A percentile compares a stretch with the other conserved stretches of the same genome.
These are phyloP conservation scores for Cyclostephanos invisitatus DNA, from an alignment of 108 stramenopile species.

Conservation along the genomic window DNA sequence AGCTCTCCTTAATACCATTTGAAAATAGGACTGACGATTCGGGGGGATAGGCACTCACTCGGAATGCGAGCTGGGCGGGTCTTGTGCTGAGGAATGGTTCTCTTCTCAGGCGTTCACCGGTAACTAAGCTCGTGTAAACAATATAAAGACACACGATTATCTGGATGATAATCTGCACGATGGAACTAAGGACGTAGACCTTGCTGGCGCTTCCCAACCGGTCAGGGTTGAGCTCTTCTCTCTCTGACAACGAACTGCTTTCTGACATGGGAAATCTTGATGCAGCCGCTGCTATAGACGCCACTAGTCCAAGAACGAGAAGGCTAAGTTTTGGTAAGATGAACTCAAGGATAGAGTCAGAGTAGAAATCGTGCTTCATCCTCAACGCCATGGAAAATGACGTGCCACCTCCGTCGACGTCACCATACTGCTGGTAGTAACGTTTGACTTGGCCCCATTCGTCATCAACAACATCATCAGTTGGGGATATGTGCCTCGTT, in stretches of 20 bases:
- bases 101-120: conserved; percentile 56
- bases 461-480: conserved; percentile 34
- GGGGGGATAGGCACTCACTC: conserved; percentile 48
- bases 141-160: conserved; percentile 62
- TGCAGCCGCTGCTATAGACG: conserved; percentile 48
- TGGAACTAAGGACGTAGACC: conserved; percentile 58
- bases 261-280: conserved; percentile 54
- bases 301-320: conserved; percentile 49
- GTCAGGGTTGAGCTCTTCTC: conserved; percentile 40
- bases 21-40: conserved; percentile 20
- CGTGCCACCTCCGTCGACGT: conserved; percentile 66
- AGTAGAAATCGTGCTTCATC: conserved; percentile 67
- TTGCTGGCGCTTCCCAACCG: conserved; percentile 43
- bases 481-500: conserved; percentile 54
- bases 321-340: conserved; percentile 66
- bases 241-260: conserved; percentile 23
- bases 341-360: conserved; percentile 72
- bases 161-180: conserved; percentile 58
- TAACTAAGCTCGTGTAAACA: conserved; percentile 49
- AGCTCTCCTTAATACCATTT: background rate
- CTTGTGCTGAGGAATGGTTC: conserved; percentile 83
- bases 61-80: conserved; percentile 78
- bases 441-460: conserved; percentile 39
- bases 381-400: conserved; percentile 45
- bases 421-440: conserved; percentile 72